These are phyloP conservation scores for Termitomyces sp. DNA, from an alignment of 768 basidiomycete genomes.

Conservation along the genomic window DNA sequence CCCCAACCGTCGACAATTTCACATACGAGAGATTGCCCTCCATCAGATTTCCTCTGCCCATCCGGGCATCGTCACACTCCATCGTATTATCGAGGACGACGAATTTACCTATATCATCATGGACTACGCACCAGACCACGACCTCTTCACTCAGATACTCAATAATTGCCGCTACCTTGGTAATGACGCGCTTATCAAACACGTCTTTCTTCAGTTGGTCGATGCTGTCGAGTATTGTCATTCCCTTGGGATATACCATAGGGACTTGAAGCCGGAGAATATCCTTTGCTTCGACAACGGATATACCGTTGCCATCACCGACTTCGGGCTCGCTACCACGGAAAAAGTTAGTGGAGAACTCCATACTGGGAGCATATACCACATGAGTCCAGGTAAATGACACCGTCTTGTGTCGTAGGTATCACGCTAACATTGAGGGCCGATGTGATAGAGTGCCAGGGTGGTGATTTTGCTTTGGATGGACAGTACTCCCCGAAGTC, in stretches of 20 bases:
- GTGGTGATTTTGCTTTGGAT: conserved; percentile 56
- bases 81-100: conserved; percentile 81
- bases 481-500: conserved; percentile 77
- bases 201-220: conserved; percentile 89
- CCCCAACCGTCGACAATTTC: conserved; percentile 63
- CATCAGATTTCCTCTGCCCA: conserved; percentile 73
- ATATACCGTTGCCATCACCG: conserved; percentile 77
- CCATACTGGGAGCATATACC: conserved; percentile 95
- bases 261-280: conserved; percentile 97
- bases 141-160: conserved; percentile 89
- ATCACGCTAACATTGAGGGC: not conserved
- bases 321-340: conserved; percentile 92
- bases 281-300: conserved; percentile 83
- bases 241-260: conserved; percentile 87
- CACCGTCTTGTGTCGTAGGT: not conserved
- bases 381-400: conserved; percentile 86
- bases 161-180: conserved; percentile 77
- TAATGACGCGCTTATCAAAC: conserved; percentile 77
- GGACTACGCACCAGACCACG: conserved; percentile 88
- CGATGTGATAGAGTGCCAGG: conserved; percentile 75
- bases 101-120: conserved; percentile 86
- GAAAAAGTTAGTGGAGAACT: conserved; percentile 84
- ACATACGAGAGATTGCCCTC: conserved; percentile 84
- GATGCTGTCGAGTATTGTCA: conserved; percentile 95
- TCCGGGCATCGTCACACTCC: conserved; percentile 80